phyloP scores from a whole-genome alignment of 768 basidiomycete genomes.

The Favolaschia claudopus region DNA sequence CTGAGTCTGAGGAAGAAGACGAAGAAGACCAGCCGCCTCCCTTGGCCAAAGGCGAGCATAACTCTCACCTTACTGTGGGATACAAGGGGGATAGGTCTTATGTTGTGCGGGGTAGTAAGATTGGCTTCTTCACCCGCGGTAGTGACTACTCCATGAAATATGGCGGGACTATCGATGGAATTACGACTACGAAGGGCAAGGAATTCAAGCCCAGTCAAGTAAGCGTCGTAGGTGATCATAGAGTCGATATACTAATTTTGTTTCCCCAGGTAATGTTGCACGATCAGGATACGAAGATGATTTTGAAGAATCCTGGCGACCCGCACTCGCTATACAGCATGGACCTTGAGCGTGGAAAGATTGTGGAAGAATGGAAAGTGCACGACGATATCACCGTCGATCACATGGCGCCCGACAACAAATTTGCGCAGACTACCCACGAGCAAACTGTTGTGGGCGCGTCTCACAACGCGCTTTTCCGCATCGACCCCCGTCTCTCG shows the following conservation, averaged over 20 bases:
- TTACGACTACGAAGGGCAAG: slow-evolving; percentile 82
- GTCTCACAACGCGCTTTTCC: slow-evolving; percentile 96
- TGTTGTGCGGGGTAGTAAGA: slow-evolving; percentile 90
- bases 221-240: slow-evolving; percentile 26
- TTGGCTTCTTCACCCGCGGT: slow-evolving; percentile 87
- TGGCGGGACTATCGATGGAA: slow-evolving; percentile 84
- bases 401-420: slow-evolving; percentile 91
- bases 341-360: slow-evolving; percentile 94
- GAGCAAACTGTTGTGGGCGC: slow-evolving; percentile 94
- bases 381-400: slow-evolving; percentile 86
- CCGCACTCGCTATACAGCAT: slow-evolving; percentile 86
- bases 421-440: slow-evolving; percentile 92
- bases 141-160: slow-evolving; percentile 80
- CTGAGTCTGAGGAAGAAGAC: slow-evolving; percentile 49
- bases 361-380: slow-evolving; percentile 99
- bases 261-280: slow-evolving; percentile 87
- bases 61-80: slow-evolving; percentile 91
- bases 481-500: slow-evolving; percentile 93
- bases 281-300: slow-evolving; percentile 95
- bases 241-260: slow-evolving; percentile 6
- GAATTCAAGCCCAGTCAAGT: slow-evolving; percentile 89
- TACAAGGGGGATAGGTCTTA: slow-evolving; percentile 96
- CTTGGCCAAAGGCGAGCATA: slow-evolving; percentile 66
- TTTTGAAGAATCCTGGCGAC: slow-evolving; percentile 85
- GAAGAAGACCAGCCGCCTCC: slow-evolving; percentile 51